Percentiles rank a stretch among this genome's conserved stretches.
phyloP scores from a whole-genome alignment of 2,329 filamentous ascomycete species.

The Onygenales sp. region DNA sequence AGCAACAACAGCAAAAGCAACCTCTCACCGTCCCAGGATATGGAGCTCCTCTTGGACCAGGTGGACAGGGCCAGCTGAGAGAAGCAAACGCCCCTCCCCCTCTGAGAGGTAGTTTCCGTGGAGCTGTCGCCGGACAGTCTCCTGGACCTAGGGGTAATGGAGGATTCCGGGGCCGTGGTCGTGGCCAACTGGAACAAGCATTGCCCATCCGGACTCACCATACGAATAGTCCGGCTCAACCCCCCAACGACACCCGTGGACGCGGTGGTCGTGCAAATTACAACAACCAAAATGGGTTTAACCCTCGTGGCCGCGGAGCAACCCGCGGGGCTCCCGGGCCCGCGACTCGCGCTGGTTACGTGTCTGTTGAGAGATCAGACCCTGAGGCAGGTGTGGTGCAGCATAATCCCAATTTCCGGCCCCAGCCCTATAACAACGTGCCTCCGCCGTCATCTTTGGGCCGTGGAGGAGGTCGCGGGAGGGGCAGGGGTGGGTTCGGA shows the following conservation, averaged over 20 bases:
- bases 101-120: conserved; percentile 50
- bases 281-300: neutral
- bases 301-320: neutral
- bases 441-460: conserved; percentile 32
- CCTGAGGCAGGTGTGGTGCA: conserved; percentile 40
- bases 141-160: conserved; percentile 27
- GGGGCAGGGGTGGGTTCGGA: conserved; percentile 5
- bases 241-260: conserved; percentile 2
- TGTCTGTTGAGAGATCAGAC: conserved; percentile 35
- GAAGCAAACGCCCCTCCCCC: conserved; percentile 48
- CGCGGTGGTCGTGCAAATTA: conserved; percentile 3
- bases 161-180: conserved; percentile 27
- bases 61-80: conserved; percentile 52
- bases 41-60: conserved; percentile 48
- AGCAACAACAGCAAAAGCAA: conserved; percentile 49
- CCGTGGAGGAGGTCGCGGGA: conserved; percentile 17
- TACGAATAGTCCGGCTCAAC: conserved; percentile 4
- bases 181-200: conserved; percentile 20
- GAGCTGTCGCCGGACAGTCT: conserved; percentile 42
- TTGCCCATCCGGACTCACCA: conserved; percentile 16
- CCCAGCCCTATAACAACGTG: conserved; percentile 39
- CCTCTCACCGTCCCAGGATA: conserved; percentile 47
- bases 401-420: conserved; percentile 44
- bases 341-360: conserved; percentile 18
- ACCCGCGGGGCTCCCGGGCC: neutral